Evolutionary conservation across 2,329 filamentous ascomycete species (phyloP), one percentile per base, ranked within the genome.

Genomic region (Monilinia aucupariae): DNA sequence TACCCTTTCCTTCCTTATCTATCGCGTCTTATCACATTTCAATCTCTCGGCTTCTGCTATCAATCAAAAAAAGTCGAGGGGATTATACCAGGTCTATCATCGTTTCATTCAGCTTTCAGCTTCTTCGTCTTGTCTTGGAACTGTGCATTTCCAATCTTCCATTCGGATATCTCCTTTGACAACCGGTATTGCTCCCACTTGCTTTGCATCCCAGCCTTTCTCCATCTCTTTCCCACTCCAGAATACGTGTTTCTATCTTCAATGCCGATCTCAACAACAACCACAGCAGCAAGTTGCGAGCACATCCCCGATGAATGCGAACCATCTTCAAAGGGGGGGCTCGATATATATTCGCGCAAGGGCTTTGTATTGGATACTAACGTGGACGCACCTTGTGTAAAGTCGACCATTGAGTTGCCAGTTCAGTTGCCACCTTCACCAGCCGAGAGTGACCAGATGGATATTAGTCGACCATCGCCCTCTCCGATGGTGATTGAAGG

Each of bases 341-440:
- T 55, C n/a, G 39, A 54, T 17, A 27, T 56, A 10, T 56, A 48
- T 15, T 34, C 51, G 7, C 59, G 49, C 27, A 56, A 49, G 20
- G 51, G 41, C 30, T 56, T 62, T 54, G 51, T 30, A 1, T n/a
- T 45, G 54, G 54, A 47, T 8, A 34, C 1, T 10, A 55, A 45
- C 27, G 30, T 10, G 39, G 25, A 56, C 39, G 27, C 59, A 56
- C 59, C 51, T 50, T 56, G 59, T 56, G 59, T 62, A 49, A 56
- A 48, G 32, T 56, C 59, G 34, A 34, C 15, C 17, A 34, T 49
- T 48, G 32, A 62, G 27, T 63, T 71, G 15, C 59, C 41, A n/a
- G 41, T 45, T 20, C 20, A 45, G 20, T 47, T 71, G n/a, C 71
- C 70, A 49, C 70, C 70, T 13, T 71, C 70, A 17, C 70, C 70